Evolutionary conservation across 23 red algal species (phyloP), one percentile per base, ranked within the genome.

Genomic region (Gracilaria caudata): DNA sequence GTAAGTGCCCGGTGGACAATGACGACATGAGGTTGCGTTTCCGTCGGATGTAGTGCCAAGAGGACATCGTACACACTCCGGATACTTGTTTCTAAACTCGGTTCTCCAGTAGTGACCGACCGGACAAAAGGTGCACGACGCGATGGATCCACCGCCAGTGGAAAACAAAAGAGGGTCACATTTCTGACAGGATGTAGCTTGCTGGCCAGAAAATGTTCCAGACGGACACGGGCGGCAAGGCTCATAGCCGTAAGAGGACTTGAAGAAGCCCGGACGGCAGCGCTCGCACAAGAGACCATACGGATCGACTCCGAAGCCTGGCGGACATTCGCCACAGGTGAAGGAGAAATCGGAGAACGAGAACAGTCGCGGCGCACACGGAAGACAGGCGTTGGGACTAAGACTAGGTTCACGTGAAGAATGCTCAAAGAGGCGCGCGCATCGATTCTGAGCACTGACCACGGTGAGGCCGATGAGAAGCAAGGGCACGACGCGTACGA

Each of bases 171-270:
- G 47, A 75, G 39, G 5, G 39, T 32, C 12, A 40, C 70, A 75
- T 0, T 25, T 43, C 26, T 26, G 37, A 36, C 70, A 75, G 19
- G 70, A 4, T 0, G 70, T 75, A 9, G 70, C 70, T 10, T 49
- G 70, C 23, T 45, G 13, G n/a, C 7, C 21, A 13, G 70, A 75
- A 16, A 39, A 75, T 6, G 70, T 46, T 19, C 70, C 70, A 14
- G 70, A 40, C 29, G 70, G 70, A 47, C 70, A 75, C 40, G 70
- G 70, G 39, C 70, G 70, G n/a, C 70, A 75, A 9, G 21, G 70
- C 43, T 75, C 7, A 30, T 46, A 75, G 13, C 39, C 70, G 19
- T 43, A 26, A 0, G 70, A 24, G 8, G 37, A 4, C 25, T 75
- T 75, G 38, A 39, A 47, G 43, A 75, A 75, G 19, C 70, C 70